phyloP scores from a whole-genome alignment of 306 rosid species.

The Vachellia collinsii region DNA sequence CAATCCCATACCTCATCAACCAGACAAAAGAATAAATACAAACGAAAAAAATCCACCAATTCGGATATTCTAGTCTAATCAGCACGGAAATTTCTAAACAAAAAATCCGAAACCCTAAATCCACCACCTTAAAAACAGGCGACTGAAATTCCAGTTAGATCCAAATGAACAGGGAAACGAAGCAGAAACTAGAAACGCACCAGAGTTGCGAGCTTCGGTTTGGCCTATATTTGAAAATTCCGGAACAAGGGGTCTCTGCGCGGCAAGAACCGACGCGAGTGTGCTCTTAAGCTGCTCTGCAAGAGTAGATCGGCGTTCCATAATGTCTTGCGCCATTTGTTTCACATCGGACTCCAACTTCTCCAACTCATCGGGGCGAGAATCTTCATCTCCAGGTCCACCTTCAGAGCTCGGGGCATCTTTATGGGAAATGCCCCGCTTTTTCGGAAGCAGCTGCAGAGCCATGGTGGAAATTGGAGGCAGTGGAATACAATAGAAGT shows the following conservation, averaged over 20 bases:
- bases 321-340: conserved; percentile 65
- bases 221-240: conserved; percentile 40
- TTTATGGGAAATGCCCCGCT: conserved; percentile 21
- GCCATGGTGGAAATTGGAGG: conserved; percentile 41
- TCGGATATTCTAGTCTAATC: neutral
- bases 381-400: conserved; percentile 7
- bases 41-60: neutral
- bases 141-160: neutral
- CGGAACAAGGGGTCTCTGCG: conserved; percentile 57
- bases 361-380: conserved; percentile 31
- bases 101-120: neutral
- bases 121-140: neutral
- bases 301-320: conserved; percentile 58
- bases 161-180: neutral
- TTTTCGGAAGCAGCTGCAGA: conserved; percentile 10
- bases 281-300: conserved; percentile 67
- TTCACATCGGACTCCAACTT: conserved; percentile 59
- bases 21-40: neutral
- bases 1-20: neutral
- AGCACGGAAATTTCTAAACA: neutral
- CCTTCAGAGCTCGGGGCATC: conserved; percentile 41
- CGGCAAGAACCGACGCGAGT: conserved; percentile 50
- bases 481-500: neutral
- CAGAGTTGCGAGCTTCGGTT: conserved; percentile 17
- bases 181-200: conserved; percentile 40